A percentile compares a stretch with the other conserved stretches of the same genome.
These are phyloP conservation scores for Pelargonium nanum DNA, from an alignment of 345 rosid species.

Conservation along the genomic window DNA sequence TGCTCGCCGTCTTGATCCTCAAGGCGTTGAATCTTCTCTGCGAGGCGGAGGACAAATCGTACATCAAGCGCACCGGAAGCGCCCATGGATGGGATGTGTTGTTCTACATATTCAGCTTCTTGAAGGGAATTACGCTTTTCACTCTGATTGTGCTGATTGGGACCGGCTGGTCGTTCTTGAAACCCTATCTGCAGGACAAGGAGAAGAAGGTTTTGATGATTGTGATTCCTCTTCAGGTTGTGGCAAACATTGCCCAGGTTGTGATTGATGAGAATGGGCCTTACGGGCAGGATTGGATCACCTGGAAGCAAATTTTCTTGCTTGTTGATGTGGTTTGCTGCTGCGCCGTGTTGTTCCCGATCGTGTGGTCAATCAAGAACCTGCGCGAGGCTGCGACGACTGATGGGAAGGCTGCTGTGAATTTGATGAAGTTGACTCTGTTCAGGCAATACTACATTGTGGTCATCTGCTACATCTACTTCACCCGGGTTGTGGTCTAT, in stretches of 20 bases:
- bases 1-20: constrained; percentile 69
- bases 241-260: constrained; percentile 86
- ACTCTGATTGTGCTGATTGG: constrained; percentile 89
- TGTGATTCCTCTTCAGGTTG: constrained; percentile 90
- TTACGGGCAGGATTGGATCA: constrained; percentile 63
- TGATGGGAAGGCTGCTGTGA: constrained; percentile 91
- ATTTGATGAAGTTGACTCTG: constrained; percentile 78
- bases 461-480: constrained; percentile 91
- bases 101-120: constrained; percentile 86
- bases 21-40: constrained; percentile 64
- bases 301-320: constrained; percentile 85
- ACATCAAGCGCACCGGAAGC: constrained; percentile 78
- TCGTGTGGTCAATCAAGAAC: constrained; percentile 96
- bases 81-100: constrained; percentile 97
- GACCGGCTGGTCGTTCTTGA: constrained; percentile 93
- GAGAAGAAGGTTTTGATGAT: constrained; percentile 94
- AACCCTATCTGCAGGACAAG: constrained; percentile 91
- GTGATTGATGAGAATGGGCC: constrained; percentile 84
- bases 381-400: constrained; percentile 86
- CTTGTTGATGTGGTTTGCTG: constrained; percentile 92
- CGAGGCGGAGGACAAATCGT: constrained; percentile 88
- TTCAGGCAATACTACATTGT: constrained; percentile 95
- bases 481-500: constrained; percentile 80
- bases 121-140: constrained; percentile 81
- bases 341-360: constrained; percentile 88